Conservation (phyloP, 1,284 basidiomycete genomes). For the Naganishia cerealis region DNA sequence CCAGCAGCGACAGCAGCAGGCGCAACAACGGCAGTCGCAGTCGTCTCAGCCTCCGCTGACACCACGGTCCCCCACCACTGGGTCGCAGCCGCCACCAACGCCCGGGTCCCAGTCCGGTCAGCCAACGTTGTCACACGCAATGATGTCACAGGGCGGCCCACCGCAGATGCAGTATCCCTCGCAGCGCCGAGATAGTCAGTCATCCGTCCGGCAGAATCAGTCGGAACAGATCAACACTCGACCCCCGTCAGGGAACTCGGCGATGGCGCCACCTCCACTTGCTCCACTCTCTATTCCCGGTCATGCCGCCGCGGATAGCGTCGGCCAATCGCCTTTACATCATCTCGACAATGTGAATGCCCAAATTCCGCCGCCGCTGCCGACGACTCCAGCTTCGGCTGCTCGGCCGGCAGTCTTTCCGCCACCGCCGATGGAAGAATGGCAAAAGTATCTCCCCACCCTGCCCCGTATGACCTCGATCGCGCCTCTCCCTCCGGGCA, state of each 20-base stretch:
- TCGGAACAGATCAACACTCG: constrained; percentile 6
- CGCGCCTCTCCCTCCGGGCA: constrained; percentile 62
- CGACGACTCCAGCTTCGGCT: constrained; percentile 46
- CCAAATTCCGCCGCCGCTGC: constrained; percentile 32
- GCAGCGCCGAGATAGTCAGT: neutral
- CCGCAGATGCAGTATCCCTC: constrained; percentile 8
- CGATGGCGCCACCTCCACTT: constrained; percentile 23
- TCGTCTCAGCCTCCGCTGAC: constrained; percentile 33
- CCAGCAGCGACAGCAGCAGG: constrained; percentile 40
- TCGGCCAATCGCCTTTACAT: neutral
- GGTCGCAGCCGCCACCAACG: constrained; percentile 27
- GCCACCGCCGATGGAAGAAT: constrained; percentile 45
- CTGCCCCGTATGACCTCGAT: constrained; percentile 67
- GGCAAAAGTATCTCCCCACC: constrained; percentile 55
- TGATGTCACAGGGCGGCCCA: constrained; percentile 34
- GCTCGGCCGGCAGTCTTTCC: constrained; percentile 40
- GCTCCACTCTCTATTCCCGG: neutral
- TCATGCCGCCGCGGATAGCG: constrained; percentile 9
- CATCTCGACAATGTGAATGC: constrained; percentile 25
- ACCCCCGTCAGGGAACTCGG: constrained; percentile 16
- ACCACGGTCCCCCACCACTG: constrained; percentile 30
- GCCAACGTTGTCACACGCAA: neutral
- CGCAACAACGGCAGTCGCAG: constrained; percentile 38
- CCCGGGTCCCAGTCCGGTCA: neutral
- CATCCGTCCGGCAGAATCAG: neutral